A percentile compares a stretch with the other conserved stretches of the same genome.
Evolutionary conservation across 1,284 basidiomycete species (phyloP).

Genomic region (Heterobasidion occidentale): DNA sequence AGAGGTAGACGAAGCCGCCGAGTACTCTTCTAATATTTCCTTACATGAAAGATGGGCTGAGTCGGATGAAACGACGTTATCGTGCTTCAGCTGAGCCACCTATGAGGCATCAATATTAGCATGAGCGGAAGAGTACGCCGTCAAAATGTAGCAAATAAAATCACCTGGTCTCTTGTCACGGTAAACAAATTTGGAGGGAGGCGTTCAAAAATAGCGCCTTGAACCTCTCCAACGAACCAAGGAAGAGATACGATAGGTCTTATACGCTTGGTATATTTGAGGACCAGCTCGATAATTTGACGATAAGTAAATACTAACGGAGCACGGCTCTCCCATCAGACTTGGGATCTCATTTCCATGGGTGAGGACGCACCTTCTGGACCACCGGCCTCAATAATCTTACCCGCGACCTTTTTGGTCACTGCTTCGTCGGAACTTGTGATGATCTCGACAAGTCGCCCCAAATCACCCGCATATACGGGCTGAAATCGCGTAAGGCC

Average conservation of each 20-base stretch:
- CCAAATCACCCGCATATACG: conserved; percentile 61
- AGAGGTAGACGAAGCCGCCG: conserved; percentile 29
- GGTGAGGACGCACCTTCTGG: conserved; percentile 42
- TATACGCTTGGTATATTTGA: conserved; percentile 40
- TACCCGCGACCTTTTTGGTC: conserved; percentile 36
- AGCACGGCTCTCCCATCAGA: background rate
- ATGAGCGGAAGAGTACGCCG: background rate
- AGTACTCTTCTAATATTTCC: conserved; percentile 30
- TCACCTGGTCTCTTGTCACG: conserved; percentile 56
- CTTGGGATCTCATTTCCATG: background rate
- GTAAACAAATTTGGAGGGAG: conserved; percentile 62
- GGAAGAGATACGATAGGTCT: conserved; percentile 57
- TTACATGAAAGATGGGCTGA: conserved; percentile 32
- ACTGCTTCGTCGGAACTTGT: conserved; percentile 37
- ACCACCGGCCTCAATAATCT: conserved; percentile 62
- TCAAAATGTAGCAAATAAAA: conserved; percentile 1
- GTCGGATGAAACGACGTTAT: conserved; percentile 44
- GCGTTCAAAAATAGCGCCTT: conserved; percentile 53
- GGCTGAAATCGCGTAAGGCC: conserved; percentile 62
- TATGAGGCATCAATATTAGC: conserved; percentile 16
- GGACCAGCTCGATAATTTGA: conserved; percentile 55
- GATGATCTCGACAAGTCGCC: conserved; percentile 49
- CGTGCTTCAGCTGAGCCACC: conserved; percentile 51
- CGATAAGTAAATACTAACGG: conserved; percentile 52
- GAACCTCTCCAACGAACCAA: conserved; percentile 49